These are phyloP conservation scores for Clarkia xantiana DNA, from an alignment of 345 rosid genomes.

Conservation along the genomic window DNA sequence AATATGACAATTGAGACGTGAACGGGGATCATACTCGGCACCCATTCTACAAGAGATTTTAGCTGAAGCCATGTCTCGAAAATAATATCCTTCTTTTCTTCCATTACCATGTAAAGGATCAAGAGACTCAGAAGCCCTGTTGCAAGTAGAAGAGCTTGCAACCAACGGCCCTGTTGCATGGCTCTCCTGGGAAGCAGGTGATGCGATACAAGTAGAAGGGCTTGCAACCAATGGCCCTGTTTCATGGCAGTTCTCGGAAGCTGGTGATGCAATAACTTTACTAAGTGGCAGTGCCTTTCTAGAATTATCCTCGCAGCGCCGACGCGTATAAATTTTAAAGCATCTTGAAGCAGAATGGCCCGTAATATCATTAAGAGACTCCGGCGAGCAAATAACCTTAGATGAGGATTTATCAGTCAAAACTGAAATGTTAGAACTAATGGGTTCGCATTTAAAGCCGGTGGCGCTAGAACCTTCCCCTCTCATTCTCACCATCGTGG, in stretches of 20 bases:
- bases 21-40: slow-evolving; percentile 53
- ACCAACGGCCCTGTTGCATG: slow-evolving; percentile 28
- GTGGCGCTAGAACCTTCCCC: slow-evolving; percentile 29
- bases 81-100: slow-evolving; percentile 17
- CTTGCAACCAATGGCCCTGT: slow-evolving; percentile 25
- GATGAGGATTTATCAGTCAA: slow-evolving; percentile 36
- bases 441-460: slow-evolving; percentile 30
- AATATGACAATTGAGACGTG: slow-evolving; percentile 47
- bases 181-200: slow-evolving; percentile 77
- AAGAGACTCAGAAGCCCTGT: slow-evolving; percentile 16
- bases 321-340: slow-evolving; percentile 15
- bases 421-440: slow-evolving; percentile 42
- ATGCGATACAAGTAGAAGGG: slow-evolving; percentile 25
- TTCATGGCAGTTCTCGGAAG: slow-evolving; percentile 62
- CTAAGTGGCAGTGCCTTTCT: slow-evolving; percentile 25
- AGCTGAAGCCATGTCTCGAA: slow-evolving; percentile 16
- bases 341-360: slow-evolving; percentile 18
- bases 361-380: slow-evolving; percentile 14
- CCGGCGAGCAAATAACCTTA: slow-evolving; percentile 16
- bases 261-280: slow-evolving; percentile 50
- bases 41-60: slow-evolving; percentile 19
- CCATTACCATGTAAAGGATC: slow-evolving; percentile 18
- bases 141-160: slow-evolving; percentile 25
- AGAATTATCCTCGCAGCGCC: slow-evolving; percentile 11
- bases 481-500: slow-evolving; percentile 16